Conservation (phyloP, 1,284 basidiomycete genomes). For the Puccinia brachypodii region DNA sequence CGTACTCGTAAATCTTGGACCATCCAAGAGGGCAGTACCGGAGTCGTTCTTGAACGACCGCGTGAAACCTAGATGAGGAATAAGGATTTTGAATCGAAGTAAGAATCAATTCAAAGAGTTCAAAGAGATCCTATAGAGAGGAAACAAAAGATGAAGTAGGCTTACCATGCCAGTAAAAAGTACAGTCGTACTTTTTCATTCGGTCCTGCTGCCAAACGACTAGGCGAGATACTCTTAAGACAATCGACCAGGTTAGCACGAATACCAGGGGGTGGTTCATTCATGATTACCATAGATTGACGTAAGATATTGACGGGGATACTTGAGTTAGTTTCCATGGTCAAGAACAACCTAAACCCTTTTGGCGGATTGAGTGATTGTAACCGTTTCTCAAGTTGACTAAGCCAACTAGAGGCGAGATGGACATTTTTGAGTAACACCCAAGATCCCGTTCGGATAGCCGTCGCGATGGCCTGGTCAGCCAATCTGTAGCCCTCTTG, state of each 20-base stretch:
- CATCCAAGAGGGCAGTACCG: constrained; percentile 92
- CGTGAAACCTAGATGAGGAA: constrained; percentile 70
- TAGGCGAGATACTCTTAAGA: constrained; percentile 70
- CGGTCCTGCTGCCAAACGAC: constrained; percentile 72
- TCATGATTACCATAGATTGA: constrained; percentile 92
- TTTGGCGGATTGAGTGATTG: constrained; percentile 79
- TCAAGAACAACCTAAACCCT: constrained; percentile 90
- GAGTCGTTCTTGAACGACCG: constrained; percentile 88
- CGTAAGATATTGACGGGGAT: constrained; percentile 94
- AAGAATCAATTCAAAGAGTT: not conserved
- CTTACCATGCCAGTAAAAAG: constrained; percentile 77
- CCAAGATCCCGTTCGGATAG: constrained; percentile 87
- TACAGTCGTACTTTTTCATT: constrained; percentile 85
- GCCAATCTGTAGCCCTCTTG: constrained; percentile 92
- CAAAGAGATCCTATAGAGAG: not conserved
- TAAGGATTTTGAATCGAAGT: not conserved
- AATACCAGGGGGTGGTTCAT: constrained; percentile 91
- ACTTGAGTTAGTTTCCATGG: constrained; percentile 88
- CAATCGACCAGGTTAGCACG: constrained; percentile 92
- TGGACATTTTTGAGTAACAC: constrained; percentile 88
- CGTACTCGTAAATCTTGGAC: constrained; percentile 81
- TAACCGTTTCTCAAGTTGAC: constrained; percentile 91
- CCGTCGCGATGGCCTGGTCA: constrained; percentile 86
- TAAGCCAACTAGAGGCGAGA: constrained; percentile 87
- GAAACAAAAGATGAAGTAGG: not conserved